phyloP scores from a whole-genome alignment of 257 asterid genomes.

The Jacaranda mimosifolia region DNA sequence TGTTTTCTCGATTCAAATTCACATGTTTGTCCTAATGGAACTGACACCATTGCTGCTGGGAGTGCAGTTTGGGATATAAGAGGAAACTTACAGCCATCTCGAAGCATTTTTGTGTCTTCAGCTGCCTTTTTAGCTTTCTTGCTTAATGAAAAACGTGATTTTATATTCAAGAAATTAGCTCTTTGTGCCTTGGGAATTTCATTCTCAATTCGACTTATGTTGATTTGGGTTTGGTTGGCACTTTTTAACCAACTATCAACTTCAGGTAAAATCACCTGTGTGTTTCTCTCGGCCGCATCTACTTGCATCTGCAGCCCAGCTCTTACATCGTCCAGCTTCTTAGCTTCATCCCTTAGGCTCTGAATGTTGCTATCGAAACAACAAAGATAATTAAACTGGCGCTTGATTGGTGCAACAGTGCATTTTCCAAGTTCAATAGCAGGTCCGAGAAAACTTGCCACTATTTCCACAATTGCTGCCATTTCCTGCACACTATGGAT shows the following conservation, averaged over 20 bases:
- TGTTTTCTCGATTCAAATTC: slow-evolving; percentile 23
- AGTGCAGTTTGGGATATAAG: background rate
- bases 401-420: background rate
- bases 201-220: background rate
- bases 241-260: slow-evolving; percentile 24
- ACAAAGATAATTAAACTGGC: slow-evolving; percentile 14
- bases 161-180: background rate
- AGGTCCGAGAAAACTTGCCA: background rate
- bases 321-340: background rate
- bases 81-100: background rate
- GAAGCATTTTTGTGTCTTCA: background rate
- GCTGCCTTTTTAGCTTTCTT: slow-evolving; percentile 17
- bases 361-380: slow-evolving; percentile 22
- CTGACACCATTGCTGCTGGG: background rate
- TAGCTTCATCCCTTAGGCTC: background rate
- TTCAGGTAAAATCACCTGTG: background rate
- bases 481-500: background rate
- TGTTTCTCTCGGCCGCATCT: background rate
- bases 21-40: background rate
- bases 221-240: background rate
- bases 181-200: background rate
- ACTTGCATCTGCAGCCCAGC: slow-evolving; percentile 3
- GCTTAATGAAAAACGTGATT: background rate
- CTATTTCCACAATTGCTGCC: slow-evolving; percentile 7
- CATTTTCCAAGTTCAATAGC: background rate